phyloP scores from a whole-genome alignment of 2,329 filamentous ascomycete genomes.

The Rugonectria rugulosa region DNA sequence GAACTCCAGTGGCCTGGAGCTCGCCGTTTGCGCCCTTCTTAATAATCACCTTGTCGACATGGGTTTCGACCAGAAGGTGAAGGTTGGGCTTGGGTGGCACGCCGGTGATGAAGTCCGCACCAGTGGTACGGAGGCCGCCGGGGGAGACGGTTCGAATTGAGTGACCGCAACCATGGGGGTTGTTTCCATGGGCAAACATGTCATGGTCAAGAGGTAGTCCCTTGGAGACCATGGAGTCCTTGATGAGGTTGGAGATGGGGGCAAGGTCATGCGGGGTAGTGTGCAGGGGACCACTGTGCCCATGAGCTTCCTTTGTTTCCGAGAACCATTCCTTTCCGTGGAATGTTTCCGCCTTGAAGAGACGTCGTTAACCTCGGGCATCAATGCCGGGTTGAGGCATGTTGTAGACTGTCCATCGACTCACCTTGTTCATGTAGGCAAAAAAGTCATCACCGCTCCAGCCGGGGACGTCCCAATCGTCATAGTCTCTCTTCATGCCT shows the following conservation, averaged over 20 bases:
- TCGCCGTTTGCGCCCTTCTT: constrained; percentile 43
- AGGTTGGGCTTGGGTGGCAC: constrained; percentile 52
- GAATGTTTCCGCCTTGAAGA: constrained; percentile 60
- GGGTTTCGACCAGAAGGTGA: constrained; percentile 55
- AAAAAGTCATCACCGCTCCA: constrained; percentile 67
- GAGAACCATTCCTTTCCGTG: constrained; percentile 65
- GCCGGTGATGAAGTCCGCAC: constrained; percentile 59
- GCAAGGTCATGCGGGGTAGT: constrained; percentile 65
- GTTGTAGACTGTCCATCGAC: neutral
- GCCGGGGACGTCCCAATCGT: constrained; percentile 63
- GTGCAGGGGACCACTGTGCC: constrained; percentile 59
- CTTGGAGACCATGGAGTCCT: constrained; percentile 61
- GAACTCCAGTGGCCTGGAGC: constrained; percentile 54
- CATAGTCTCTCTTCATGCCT: constrained; percentile 56
- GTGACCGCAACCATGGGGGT: constrained; percentile 63
- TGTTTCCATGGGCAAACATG: constrained; percentile 62
- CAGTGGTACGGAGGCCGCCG: constrained; percentile 61
- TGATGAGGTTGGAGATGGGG: constrained; percentile 63
- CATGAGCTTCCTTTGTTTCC: constrained; percentile 55
- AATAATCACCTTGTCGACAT: constrained; percentile 61
- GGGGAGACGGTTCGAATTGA: constrained; percentile 59
- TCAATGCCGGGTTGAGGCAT: neutral
- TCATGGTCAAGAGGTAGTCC: constrained; percentile 64
- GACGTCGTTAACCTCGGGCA: neutral
- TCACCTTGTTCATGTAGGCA: constrained; percentile 61